These are phyloP conservation scores for Tetradesmus lagerheimii DNA, from an alignment of 139 green algal species.

Conservation along the genomic window DNA sequence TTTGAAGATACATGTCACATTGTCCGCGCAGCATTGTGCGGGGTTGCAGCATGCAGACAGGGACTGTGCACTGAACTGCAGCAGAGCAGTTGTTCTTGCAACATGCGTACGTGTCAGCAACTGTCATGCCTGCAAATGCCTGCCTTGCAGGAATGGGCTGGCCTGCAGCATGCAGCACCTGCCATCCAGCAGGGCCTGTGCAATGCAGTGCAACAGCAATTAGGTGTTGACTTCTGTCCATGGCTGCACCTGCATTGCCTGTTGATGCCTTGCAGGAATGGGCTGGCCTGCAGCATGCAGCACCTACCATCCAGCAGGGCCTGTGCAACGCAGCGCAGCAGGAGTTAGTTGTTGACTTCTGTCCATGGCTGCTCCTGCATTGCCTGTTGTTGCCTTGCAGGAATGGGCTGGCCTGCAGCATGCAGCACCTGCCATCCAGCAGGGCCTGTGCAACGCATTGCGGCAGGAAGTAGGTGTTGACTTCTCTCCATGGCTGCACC, in stretches of 20 bases:
- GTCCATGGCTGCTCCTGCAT: too few species aligned
- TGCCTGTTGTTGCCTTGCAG: conserved; percentile 24
- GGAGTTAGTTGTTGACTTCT: too few species aligned
- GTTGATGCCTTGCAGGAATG: conserved; percentile 43
- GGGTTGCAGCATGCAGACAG: too few species aligned
- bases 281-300: conserved; percentile 26
- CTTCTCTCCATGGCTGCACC: too few species aligned
- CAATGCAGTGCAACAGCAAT: conserved; percentile 16
- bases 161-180: conserved; percentile 11
- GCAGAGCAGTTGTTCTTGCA: background rate
- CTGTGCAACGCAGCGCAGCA: conserved; percentile 5
- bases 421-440: background rate
- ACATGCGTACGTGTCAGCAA: too few species aligned
- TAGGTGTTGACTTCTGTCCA: too few species aligned
- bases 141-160: conserved; percentile 46
- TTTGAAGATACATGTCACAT: too few species aligned
- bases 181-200: background rate
- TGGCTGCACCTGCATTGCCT: too few species aligned
- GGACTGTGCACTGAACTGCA: background rate
- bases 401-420: conserved; percentile 34
- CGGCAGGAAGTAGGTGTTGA: background rate
- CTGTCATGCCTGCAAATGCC: background rate
- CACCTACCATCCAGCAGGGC: background rate
- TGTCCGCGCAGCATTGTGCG: too few species aligned
- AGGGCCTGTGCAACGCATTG: conserved; percentile 14